A percentile compares a stretch with the other conserved stretches of the same genome.
phyloP scores from a whole-genome alignment of 495 filamentous ascomycete genomes.

The Tuber indicum region DNA sequence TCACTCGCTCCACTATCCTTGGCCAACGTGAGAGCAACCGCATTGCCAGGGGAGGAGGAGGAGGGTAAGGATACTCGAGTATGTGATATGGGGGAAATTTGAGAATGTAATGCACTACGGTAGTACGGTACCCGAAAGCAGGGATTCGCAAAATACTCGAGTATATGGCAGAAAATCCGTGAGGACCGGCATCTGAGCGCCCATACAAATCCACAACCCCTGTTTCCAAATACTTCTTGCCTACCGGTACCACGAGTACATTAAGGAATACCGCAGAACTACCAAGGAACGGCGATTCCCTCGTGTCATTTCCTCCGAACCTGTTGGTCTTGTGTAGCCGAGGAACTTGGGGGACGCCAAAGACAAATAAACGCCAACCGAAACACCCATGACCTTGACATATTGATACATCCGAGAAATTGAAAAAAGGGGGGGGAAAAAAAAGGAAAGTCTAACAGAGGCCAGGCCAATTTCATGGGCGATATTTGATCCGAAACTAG shows the following conservation, averaged over 20 bases:
- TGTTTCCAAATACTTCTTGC: neutral
- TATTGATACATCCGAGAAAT: neutral
- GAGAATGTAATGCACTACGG: neutral
- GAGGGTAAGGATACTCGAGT: neutral
- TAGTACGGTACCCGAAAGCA: neutral
- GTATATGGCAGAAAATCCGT: neutral
- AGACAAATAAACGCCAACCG: conserved; percentile 3
- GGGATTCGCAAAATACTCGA: neutral
- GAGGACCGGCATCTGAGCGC: neutral
- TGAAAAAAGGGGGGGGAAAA: neutral
- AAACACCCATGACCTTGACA: neutral
- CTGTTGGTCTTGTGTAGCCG: neutral
- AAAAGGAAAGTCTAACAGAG: neutral
- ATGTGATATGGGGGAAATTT: neutral
- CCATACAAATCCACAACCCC: neutral
- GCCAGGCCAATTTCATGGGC: neutral
- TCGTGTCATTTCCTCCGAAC: neutral
- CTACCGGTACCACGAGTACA: neutral
- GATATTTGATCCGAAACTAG: neutral
- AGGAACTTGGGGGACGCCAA: neutral
- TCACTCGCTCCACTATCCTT: neutral
- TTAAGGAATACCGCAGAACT: neutral
- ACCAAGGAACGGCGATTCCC: neutral
- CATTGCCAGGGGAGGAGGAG: neutral
- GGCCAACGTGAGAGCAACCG: neutral